Evolutionary conservation across 768 basidiomycete species (phyloP), one percentile per base, ranked within the genome.

Genomic region (Leucocoprinus sp.): DNA sequence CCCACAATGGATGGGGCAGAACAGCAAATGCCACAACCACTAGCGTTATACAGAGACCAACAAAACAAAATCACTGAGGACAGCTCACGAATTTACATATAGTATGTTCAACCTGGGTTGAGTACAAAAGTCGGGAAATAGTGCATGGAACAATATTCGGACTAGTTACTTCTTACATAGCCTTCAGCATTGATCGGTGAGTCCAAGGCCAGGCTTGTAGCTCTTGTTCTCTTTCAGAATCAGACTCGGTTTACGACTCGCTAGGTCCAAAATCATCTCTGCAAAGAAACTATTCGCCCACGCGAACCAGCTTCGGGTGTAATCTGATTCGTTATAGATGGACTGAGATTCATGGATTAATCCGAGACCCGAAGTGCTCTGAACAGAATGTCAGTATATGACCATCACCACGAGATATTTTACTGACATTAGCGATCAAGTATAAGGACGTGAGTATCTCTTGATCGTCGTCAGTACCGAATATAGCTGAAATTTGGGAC

Each of bases 201-300:
- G 33, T 59, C 42, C 74, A 51, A 69, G 57, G 3, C 75, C 77
- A 24, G 75, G 74, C n/a, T 52, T 69, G 53, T 86, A 87, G 40
- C 74, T 71, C 53, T 70, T 66, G 50, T 67, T 66, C 19, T 64
- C 61, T 37, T 72, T 72, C 58, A 89, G 70, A 38, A 88, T 75
- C 22, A 88, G 66, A 39, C 69, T 67, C 3, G 86, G 86, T 59
- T 86, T 86, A 49, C 84, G 70, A 51, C 75, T 67, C 33, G 86
- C 85, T 26, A 89, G 66, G 54, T 89, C 84, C 43, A 88, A 61
- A 15, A 88, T 65, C 82, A 87, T 85, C 65, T 88, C 85, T 27
- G 85, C 78, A 55, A 87, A 88, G 60, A 82, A 89, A 60, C 82
- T 83, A 58, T 85, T 86, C 11, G 80, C 85, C 84, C 84, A 87